Percentiles rank a stretch among this genome's conserved stretches.
Evolutionary conservation across 108 stramenopile species (phyloP).

Genomic region (Nitzschia sp.): DNA sequence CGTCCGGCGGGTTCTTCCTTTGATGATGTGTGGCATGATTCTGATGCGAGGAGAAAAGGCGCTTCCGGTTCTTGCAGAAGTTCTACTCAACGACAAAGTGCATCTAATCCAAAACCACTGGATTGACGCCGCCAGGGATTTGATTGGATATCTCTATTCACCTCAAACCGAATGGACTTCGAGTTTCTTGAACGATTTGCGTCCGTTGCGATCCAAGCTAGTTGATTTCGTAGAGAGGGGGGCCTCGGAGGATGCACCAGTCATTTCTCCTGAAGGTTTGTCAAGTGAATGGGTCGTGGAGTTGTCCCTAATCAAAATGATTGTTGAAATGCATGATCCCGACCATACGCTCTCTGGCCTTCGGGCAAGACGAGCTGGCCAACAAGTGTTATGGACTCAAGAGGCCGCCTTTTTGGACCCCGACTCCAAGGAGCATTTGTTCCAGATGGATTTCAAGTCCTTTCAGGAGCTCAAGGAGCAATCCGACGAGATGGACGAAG

Average conservation of each 20-base stretch:
- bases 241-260: constrained; percentile 1
- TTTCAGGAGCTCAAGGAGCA: constrained; percentile 16
- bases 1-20: constrained; percentile 41
- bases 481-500: constrained; percentile 12
- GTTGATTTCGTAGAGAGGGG: constrained; percentile 22
- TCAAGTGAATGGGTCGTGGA: constrained; percentile 52
- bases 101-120: constrained; percentile 29
- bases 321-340: constrained; percentile 44
- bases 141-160: constrained; percentile 22
- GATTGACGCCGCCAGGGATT: constrained; percentile 40
- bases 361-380: background rate
- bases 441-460: constrained; percentile 25
- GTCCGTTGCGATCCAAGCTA: constrained; percentile 16
- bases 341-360: constrained; percentile 38
- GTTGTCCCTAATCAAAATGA: constrained; percentile 45
- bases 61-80: constrained; percentile 29
- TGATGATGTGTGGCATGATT: constrained; percentile 62
- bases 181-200: constrained; percentile 12
- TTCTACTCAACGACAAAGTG: constrained; percentile 33
- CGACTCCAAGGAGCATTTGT: constrained; percentile 6
- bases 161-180: constrained; percentile 21
- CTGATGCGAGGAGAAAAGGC: constrained; percentile 56
- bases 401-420: constrained; percentile 14
- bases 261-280: constrained; percentile 3
- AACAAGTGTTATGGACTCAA: constrained; percentile 31